Evolutionary conservation across 768 basidiomycete genomes (phyloP).

Genomic region (Psilocybe cyanescens): DNA sequence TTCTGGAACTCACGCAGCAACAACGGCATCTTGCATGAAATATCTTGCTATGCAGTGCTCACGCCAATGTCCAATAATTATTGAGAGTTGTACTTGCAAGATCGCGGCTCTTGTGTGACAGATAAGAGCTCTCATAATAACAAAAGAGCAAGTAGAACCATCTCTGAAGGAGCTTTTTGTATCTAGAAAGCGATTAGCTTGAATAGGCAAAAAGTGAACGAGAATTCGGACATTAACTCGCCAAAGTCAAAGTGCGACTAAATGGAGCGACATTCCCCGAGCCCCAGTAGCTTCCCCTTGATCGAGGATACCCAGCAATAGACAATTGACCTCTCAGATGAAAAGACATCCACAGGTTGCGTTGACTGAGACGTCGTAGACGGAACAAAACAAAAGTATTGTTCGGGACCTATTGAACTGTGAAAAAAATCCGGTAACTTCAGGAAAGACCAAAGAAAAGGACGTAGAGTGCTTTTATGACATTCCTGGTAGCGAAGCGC

Average conservation of each 20-base stretch:
- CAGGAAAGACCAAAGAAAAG: not conserved
- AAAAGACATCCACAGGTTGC: not conserved
- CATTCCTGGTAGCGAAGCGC: not conserved
- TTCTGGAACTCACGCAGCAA: not conserved
- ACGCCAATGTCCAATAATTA: no score
- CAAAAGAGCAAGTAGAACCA: not conserved
- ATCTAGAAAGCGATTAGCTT: conserved; percentile 2
- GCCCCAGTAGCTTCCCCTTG: not conserved
- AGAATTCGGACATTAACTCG: conserved; percentile 11
- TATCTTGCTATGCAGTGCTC: no score
- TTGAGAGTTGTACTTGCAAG: not conserved
- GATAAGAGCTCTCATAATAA: not conserved
- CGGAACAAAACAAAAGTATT: not conserved
- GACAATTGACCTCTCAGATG: not conserved
- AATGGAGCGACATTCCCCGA: not conserved
- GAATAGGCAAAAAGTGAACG: conserved; percentile 16
- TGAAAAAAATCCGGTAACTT: not conserved
- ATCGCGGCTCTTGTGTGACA: not conserved
- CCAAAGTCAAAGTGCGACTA: not conserved
- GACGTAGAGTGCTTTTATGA: not conserved
- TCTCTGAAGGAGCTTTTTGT: not conserved
- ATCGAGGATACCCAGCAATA: not conserved
- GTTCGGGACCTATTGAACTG: not conserved
- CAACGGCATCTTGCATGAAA: not conserved
- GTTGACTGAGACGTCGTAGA: not conserved